Evolutionary conservation across 148 eudicot genomes (phyloP), one percentile per base, ranked within the genome.

Genomic region (Arbutus unedo): DNA sequence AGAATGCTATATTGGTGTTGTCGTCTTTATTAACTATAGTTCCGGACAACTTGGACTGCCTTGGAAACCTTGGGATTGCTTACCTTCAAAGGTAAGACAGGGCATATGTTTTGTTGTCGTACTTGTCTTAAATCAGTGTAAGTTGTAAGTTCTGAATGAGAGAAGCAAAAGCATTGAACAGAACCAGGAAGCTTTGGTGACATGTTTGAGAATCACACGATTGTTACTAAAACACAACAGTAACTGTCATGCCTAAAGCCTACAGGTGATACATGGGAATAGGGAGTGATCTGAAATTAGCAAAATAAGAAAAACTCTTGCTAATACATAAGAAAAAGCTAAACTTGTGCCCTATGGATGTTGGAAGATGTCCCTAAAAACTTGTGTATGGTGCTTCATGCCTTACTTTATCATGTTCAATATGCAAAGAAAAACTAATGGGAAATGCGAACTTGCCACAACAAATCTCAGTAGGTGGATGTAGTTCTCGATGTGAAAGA

Each of bases 31-130:
- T 89, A 72, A 82, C 87, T 76, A 71, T 89, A 88, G 90, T 85
- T 64, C 98, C 99, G 6, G 91, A 91, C 86, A 91, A 94, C 87
- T 84, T 96, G 93, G 98, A 96, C 89, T 95, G 97, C 90, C 91
- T 96, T 83, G 98, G 93, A 81, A 97, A 94, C 83, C 93, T 97
- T 74, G 99, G 99, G 82, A 89, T 97, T 83, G 97, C 99, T 85
- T 87, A 93, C 89, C 88, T 97, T 83, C 98, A 93, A 83, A 91
- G 98, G 99, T 97, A 88, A 83, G 85, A 68, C 38, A 31, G 45
- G 48, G 44, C 41, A 41, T 78, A 68, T 68, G 70, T 49, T 59
- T 79, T 38, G 11, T 10, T 74, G 6, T 75, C 31, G 4, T 83
- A 43, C 25, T 23, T 8, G 16, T 44, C 41, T 38, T n/a, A 43